Evolutionary conservation across 83 land plant species (phyloP), one percentile per base, ranked within the genome.

Genomic region (Picea abies): DNA sequence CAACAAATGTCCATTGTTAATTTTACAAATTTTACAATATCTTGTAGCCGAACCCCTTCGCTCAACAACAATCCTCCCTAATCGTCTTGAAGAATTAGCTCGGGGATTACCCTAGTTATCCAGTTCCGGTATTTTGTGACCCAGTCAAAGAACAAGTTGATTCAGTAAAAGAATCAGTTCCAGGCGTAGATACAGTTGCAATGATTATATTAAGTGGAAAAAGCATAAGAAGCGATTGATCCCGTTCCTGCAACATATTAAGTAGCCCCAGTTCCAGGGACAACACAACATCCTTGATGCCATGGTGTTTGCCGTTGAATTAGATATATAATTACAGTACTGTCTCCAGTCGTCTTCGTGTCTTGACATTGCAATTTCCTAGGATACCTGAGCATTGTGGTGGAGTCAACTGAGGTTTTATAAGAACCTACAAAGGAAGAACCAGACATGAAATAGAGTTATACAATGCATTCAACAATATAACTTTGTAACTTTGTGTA

Each of bases 301-400:
- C 29, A 29, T 29, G 29, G 29, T 29, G 29, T 29, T 29, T 29
- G 0, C 29, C 29, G 0, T 29, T 29, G 29, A 29, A 29, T 29
- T 29, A 29, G 29, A 29, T 29, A 29, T 29, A 1, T 29, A 29
- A 29, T 29, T 29, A 29, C 29, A 29, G 1, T 0, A 3, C 56
- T 41, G 14, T 73, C 56, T 44, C 56, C 77, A n/a, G n/a, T n/a
- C 3, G 49, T 39, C 76, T 72, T 72, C n/a, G 23, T 44, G 25
- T 72, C 76, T 73, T 72, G 58, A 7, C 25, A 73, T 9, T 44
- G 77, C 26, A 73, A 2, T 73, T 25, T 52, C 44, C 58, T 20
- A n/a, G 26, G 58, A 73, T 73, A 73, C 15, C 58, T 12, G 56
- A 73, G 77, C 19, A 73, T 44, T 41, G 14, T 73, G n/a, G 77